Percentiles rank a stretch among this genome's conserved stretches.
These are phyloP conservation scores for Phylloporus scabripes DNA, from an alignment of 768 basidiomycete genomes.

Conservation along the genomic window DNA sequence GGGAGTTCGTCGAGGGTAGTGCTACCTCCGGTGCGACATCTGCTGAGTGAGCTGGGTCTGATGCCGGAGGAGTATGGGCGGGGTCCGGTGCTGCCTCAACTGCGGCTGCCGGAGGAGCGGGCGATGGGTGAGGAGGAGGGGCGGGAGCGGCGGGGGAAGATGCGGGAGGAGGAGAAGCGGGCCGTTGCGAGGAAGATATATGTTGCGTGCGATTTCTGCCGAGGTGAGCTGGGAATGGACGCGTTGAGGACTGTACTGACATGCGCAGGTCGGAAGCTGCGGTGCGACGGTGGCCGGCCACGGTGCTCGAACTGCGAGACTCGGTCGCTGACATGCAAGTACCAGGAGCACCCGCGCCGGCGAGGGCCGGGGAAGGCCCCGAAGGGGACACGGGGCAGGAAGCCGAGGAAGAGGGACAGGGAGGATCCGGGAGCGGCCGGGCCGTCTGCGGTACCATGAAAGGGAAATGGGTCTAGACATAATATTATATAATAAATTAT, in stretches of 20 bases:
- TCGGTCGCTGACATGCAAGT: slow-evolving; percentile 49
- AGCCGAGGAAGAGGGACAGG: slow-evolving; percentile 25
- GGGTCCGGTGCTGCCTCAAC: slow-evolving; percentile 25
- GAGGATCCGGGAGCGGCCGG: slow-evolving; percentile 24
- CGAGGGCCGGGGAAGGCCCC: slow-evolving; percentile 75
- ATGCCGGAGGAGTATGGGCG: slow-evolving; percentile 13
- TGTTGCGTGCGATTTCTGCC: slow-evolving; percentile 74
- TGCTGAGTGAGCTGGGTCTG: slow-evolving; percentile 22
- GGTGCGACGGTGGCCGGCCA: slow-evolving; percentile 64
- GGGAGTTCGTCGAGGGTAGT: slow-evolving; percentile 21
- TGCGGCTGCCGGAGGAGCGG: slow-evolving; percentile 23
- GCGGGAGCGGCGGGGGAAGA: slow-evolving; percentile 17
- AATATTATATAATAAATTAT: slow-evolving; percentile 21
- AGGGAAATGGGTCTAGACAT: slow-evolving; percentile 15
- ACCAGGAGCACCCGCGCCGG: slow-evolving; percentile 47
- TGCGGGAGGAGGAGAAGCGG: slow-evolving; percentile 22
- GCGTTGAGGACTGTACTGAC: background rate
- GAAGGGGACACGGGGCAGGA: slow-evolving; percentile 50
- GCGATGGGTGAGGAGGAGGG: slow-evolving; percentile 11
- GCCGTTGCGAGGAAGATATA: slow-evolving; percentile 26
- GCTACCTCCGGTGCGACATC: slow-evolving; percentile 25
- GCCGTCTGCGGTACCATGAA: slow-evolving; percentile 22
- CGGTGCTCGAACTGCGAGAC: slow-evolving; percentile 57
- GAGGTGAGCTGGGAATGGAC: slow-evolving; percentile 42
- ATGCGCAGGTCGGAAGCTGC: slow-evolving; percentile 60